Evolutionary conservation across 208 protist genomes (phyloP), one percentile per base, ranked within the genome.

Genomic region (Leishmania martiniquensis): DNA sequence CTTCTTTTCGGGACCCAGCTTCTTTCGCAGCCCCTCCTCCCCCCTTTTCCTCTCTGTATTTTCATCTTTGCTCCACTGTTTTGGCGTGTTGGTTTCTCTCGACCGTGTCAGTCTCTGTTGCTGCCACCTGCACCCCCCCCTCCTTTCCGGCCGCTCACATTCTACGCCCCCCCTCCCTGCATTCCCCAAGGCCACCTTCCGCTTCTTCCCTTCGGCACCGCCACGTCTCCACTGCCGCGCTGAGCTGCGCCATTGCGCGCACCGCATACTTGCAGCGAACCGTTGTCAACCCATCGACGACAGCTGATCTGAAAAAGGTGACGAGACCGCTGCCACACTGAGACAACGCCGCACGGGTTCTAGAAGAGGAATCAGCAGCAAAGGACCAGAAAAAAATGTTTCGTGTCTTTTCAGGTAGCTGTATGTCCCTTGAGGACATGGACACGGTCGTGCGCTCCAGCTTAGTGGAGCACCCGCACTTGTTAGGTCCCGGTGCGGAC

Each of bases 351-450:
- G 0, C 39, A 17, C 22, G 29, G 4, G 39, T 13, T 68, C 22
- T 4, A 2, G 67, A 15, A n/a, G 39, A 37, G 12, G n/a, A 52
- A 37, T 12, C 25, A 54, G 20, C 15, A 20, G 10, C 42, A 49
- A 22, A 45, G 7, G 77, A 72, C 70, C 34, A 0, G 49, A 45
- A 60, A 2, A 80, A 76, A 69, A 89, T 98, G 94, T 88, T 98
- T 49, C 92, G 93, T 37, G 91, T 93, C 1, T 96, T 98, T 72
- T 96, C 94, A 15, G 93, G 89, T 45, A 98, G 92, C 72, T 98
- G 94, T 76, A 85, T 98, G 75, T 96, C 94, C 65, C 86, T 98
- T 17, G 92, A 98, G 80, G 91, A 96, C 85, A 94, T 96, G 87
- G 91, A 98, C 78, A 95, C 89, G 13, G 87, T 96, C 45, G 77